A percentile compares a stretch with the other conserved stretches of the same genome.
phyloP scores from a whole-genome alignment of 2,329 filamentous ascomycete species.

The Fusarium liriodendri region DNA sequence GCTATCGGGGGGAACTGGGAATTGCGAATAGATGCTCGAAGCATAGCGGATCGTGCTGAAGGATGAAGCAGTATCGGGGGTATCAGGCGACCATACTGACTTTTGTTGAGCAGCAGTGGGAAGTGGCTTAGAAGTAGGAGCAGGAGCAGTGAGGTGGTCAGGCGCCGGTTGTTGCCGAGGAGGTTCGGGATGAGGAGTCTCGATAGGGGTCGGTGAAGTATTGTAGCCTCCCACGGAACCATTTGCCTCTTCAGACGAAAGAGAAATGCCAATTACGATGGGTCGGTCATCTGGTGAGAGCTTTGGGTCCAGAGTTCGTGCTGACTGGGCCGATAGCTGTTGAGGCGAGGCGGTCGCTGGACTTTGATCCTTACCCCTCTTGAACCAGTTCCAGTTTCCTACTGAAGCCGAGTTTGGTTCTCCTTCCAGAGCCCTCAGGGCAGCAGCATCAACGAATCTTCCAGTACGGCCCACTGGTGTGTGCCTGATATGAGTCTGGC shows the following conservation, averaged over 20 bases:
- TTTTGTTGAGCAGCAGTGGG: slow-evolving; percentile 48
- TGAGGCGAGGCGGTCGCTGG: slow-evolving; percentile 44
- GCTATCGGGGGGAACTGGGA: slow-evolving; percentile 52
- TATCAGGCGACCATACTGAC: slow-evolving; percentile 72
- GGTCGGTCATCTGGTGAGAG: slow-evolving; percentile 77
- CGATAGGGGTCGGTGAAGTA: slow-evolving; percentile 51
- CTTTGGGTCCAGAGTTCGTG: slow-evolving; percentile 52
- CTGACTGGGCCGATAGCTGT: slow-evolving; percentile 27
- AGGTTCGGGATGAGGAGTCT: slow-evolving; percentile 17
- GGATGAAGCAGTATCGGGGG: slow-evolving; percentile 61
- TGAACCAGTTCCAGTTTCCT: slow-evolving; percentile 69
- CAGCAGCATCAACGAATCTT: slow-evolving; percentile 69
- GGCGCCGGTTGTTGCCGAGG: slow-evolving; percentile 12
- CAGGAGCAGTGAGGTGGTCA: slow-evolving; percentile 2
- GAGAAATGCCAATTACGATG: slow-evolving; percentile 77
- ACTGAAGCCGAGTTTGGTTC: slow-evolving; percentile 63
- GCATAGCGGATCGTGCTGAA: slow-evolving; percentile 56
- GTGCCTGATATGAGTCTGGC: slow-evolving; percentile 51
- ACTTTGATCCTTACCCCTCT: slow-evolving; percentile 51
- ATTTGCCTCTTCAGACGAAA: slow-evolving; percentile 60
- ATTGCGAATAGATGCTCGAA: slow-evolving; percentile 73
- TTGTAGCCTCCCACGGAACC: slow-evolving; percentile 53
- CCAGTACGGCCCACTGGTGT: slow-evolving; percentile 46
- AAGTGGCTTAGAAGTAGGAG: slow-evolving; percentile 22
- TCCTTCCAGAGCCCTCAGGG: slow-evolving; percentile 69